Evolutionary conservation across 352 stramenopile species (phyloP), one percentile per base, ranked within the genome.

Genomic region (Phytophthora idaei): DNA sequence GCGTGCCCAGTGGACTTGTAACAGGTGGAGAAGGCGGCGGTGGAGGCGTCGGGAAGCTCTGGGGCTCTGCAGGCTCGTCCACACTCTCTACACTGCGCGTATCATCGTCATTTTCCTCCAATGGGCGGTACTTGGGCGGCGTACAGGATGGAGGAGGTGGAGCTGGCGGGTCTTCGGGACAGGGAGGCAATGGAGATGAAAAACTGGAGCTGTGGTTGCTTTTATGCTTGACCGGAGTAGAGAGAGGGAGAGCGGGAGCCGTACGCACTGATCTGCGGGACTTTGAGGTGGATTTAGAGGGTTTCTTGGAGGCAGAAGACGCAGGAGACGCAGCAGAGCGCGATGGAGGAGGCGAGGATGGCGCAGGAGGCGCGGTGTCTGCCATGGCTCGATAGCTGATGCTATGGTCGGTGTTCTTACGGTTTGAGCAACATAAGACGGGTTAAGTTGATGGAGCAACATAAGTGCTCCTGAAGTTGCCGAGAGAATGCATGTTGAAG

Each of bases 171-270:
- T 92, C 84, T 54, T 93, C 85, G 8, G 85, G 85, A 61, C 83
- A 93, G 4, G 85, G 85, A 21, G 85, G 85, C 49, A 93, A 63
- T 10, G 85, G 85, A 11, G 85, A 93, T 21, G 83, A 93, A 55
- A 92, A 93, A 46, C 76, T 84, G 46, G 83, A 88, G 67, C 77
- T 87, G 10, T 76, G 67, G n/a, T 41, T 63, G 57, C 72, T 66
- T 21, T 68, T 69, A 11, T 21, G 31, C 28, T 51, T 61, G 59
- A 71, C 60, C 10, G 47, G 44, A 8, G 49, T 61, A 9, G 60
- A 45, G 9, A 61, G 12, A 17, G 28, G 17, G 15, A 68, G 39
- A 0, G 53, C 34, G 27, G 69, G 31, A 8, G 51, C 51, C 9
- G 59, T 48, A 8, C 49, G 49, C 11, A 29, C 57, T 34, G 50